Percentiles rank a stretch among this genome's conserved stretches.
Evolutionary conservation across 2,329 filamentous ascomycete species (phyloP).

Genomic region (Ilyonectria mors-panacis): DNA sequence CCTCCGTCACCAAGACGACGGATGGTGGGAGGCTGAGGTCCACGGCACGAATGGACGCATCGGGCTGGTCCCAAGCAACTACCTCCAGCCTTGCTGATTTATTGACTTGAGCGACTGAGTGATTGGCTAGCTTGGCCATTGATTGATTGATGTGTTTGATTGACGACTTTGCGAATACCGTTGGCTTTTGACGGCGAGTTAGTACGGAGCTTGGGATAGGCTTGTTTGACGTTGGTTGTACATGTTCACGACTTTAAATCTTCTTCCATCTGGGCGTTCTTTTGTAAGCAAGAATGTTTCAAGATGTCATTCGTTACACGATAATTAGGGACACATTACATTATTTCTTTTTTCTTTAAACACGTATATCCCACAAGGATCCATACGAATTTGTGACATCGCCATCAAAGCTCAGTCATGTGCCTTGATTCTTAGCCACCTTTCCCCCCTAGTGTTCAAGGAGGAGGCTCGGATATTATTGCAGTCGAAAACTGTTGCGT

Average conservation of each 20-base stretch:
- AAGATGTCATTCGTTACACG: constrained; percentile 32
- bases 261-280: constrained; percentile 27
- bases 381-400: not conserved
- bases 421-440: not conserved
- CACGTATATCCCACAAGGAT: too few species aligned
- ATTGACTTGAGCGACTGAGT: constrained; percentile 25
- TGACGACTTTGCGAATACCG: constrained; percentile 33
- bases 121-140: constrained; percentile 29
- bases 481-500: too few species aligned
- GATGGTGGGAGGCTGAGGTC: constrained; percentile 99
- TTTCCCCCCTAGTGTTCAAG: too few species aligned
- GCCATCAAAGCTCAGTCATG: not conserved
- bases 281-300: constrained; percentile 38
- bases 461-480: too few species aligned
- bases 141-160: constrained; percentile 27
- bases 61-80: constrained; percentile 79
- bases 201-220: constrained; percentile 33
- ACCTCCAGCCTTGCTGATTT: constrained; percentile 68
- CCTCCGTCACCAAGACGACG: constrained; percentile 93
- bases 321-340: constrained; percentile 23
- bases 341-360: constrained; percentile 7
- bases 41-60: constrained; percentile 75
- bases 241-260: constrained; percentile 33
- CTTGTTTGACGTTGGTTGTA: constrained; percentile 25
- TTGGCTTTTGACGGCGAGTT: constrained; percentile 31